Percentiles rank a stretch among this genome's conserved stretches.
phyloP scores from a whole-genome alignment of 352 stramenopile genomes.

The Pythium rishiriense region DNA sequence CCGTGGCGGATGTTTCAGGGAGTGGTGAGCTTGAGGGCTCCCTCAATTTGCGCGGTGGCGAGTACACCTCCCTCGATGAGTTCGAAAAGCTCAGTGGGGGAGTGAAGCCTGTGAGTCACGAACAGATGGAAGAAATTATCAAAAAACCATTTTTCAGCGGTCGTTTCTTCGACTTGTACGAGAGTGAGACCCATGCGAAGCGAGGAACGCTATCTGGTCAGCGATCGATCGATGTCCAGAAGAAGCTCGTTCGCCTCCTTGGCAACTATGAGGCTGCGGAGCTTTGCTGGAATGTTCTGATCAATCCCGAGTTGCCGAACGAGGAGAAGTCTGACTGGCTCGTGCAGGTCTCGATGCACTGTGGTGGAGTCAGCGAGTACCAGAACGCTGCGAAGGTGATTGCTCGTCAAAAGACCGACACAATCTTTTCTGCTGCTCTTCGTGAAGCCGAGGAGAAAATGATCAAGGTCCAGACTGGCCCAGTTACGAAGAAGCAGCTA shows the following conservation, averaged over 20 bases:
- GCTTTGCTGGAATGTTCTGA: conserved; percentile 30
- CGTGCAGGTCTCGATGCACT: conserved; percentile 27
- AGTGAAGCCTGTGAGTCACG: conserved; percentile 21
- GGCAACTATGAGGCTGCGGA: conserved; percentile 37
- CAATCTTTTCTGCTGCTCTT: conserved; percentile 29
- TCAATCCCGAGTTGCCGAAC: conserved; percentile 25
- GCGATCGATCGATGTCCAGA: conserved; percentile 34
- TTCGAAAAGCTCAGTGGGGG: conserved; percentile 36
- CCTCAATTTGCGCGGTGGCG: conserved; percentile 39
- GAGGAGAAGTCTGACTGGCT: conserved; percentile 31
- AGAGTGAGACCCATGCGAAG: conserved; percentile 30
- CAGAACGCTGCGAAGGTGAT: conserved; percentile 36
- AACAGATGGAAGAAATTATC: conserved; percentile 33
- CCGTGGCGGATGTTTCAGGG: conserved; percentile 14
- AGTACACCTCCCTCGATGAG: conserved; percentile 35
- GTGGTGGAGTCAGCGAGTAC: conserved; percentile 43
- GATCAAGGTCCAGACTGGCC: conserved; percentile 7
- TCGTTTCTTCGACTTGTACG: conserved; percentile 38
- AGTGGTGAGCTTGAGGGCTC: conserved; percentile 34
- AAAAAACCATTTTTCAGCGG: conserved; percentile 25
- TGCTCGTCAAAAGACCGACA: conserved; percentile 32
- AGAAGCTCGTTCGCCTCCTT: conserved; percentile 39
- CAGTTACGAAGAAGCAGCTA: conserved; percentile 27
- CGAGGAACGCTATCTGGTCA: conserved; percentile 23
- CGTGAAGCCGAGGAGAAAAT: conserved; percentile 30